Conservation (phyloP, 768 basidiomycete genomes). For the Dioszegia crocea region DNA sequence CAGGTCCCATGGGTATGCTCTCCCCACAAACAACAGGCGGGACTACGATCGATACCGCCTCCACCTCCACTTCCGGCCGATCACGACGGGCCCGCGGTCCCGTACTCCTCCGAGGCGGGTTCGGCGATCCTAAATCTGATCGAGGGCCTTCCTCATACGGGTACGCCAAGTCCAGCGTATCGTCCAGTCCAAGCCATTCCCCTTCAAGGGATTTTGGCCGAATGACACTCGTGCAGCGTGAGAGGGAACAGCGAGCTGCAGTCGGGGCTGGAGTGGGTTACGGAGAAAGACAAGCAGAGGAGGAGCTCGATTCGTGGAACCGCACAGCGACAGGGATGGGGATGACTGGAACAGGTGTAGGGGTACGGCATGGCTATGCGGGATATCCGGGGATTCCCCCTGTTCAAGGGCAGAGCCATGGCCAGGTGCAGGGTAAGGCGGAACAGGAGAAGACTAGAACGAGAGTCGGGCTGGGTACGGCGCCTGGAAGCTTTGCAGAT, state of each 20-base stretch:
- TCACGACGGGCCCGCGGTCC: slow-evolving; percentile 29
- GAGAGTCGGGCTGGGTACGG: slow-evolving; percentile 3
- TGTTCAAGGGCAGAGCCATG: background rate
- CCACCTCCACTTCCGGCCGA: slow-evolving; percentile 8
- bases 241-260: slow-evolving; percentile 2
- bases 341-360: background rate
- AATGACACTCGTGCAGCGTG: background rate
- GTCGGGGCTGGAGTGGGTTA: background rate
- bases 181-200: slow-evolving; percentile 22
- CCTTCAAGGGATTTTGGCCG: slow-evolving; percentile 29
- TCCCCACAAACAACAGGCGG: slow-evolving; percentile 36
- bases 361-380: background rate
- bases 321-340: slow-evolving; percentile 2
- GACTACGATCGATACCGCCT: slow-evolving; percentile 4
- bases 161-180: slow-evolving; percentile 9
- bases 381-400: background rate
- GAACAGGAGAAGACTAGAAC: background rate
- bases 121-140: slow-evolving; percentile 19
- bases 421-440: background rate
- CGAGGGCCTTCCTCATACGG: background rate
- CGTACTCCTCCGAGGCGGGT: slow-evolving; percentile 40
- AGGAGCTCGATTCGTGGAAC: slow-evolving; percentile 13
- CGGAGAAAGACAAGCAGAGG: slow-evolving; percentile 13
- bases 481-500: background rate
- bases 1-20: slow-evolving; percentile 4